A percentile compares a stretch with the other conserved stretches of the same genome.
phyloP scores from a whole-genome alignment of 345 rosid genomes.

The Salix suchowensis region DNA sequence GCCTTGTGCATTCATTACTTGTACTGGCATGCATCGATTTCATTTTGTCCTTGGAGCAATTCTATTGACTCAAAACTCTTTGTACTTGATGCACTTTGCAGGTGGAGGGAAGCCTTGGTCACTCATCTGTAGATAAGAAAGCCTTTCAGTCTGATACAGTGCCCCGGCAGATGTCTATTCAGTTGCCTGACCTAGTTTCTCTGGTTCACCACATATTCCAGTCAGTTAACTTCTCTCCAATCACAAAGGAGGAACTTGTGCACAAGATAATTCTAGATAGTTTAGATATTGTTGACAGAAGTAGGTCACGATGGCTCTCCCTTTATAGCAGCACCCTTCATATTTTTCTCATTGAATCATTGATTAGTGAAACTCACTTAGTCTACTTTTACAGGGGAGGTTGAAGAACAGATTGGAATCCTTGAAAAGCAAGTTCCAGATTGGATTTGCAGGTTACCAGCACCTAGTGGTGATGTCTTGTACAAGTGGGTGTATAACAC shows the following conservation, averaged over 20 bases:
- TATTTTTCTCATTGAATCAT: neutral
- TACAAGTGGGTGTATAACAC: constrained; percentile 30
- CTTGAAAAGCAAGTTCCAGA: constrained; percentile 48
- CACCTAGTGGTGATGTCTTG: constrained; percentile 35
- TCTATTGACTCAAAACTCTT: neutral
- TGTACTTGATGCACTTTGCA: neutral
- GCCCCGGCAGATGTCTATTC: constrained; percentile 18
- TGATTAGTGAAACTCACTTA: neutral
- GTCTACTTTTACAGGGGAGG: constrained; percentile 37
- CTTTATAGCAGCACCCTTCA: neutral
- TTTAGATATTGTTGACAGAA: constrained; percentile 33
- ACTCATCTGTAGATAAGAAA: neutral
- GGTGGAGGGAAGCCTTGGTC: constrained; percentile 8
- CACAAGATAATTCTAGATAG: constrained; percentile 42
- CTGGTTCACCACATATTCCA: constrained; percentile 33
- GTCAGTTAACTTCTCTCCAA: constrained; percentile 28
- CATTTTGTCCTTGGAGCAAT: neutral
- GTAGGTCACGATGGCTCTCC: constrained; percentile 22
- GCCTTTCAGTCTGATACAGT: neutral
- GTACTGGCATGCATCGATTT: neutral
- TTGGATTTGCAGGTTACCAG: constrained; percentile 39
- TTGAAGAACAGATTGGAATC: constrained; percentile 45
- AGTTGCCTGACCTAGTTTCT: constrained; percentile 38
- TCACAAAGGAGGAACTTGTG: constrained; percentile 55
- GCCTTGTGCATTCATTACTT: no score